phyloP scores from a whole-genome alignment of 768 basidiomycete genomes.

The Russula ochroleuca region DNA sequence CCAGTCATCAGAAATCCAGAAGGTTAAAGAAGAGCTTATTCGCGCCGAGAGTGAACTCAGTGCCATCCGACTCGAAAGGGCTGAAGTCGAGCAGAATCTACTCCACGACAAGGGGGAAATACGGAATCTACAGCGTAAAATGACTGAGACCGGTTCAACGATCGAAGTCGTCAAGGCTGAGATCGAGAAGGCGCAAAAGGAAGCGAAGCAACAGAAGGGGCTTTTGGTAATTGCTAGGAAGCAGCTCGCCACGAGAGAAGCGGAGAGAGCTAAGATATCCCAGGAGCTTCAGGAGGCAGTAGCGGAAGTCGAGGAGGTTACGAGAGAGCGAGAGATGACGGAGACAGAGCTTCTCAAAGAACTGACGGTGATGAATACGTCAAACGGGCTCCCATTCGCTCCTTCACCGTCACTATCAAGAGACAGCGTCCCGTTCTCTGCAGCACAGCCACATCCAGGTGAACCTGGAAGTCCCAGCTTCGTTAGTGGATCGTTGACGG shows the following conservation, averaged over 20 bases:
- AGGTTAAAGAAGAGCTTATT: constrained; percentile 74
- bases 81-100: constrained; percentile 82
- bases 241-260: constrained; percentile 82
- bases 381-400: constrained; percentile 30
- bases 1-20: constrained; percentile 70
- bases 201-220: constrained; percentile 95
- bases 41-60: constrained; percentile 88
- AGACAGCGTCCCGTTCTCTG: constrained; percentile 50
- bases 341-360: constrained; percentile 48
- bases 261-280: constrained; percentile 62
- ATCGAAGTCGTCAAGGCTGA: constrained; percentile 65
- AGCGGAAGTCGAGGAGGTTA: constrained; percentile 47
- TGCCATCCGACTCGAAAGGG: constrained; percentile 82
- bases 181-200: constrained; percentile 86
- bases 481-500: constrained; percentile 28
- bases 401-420: constrained; percentile 37
- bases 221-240: constrained; percentile 92
- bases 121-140: constrained; percentile 74
- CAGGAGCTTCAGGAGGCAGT: constrained; percentile 69
- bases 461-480: constrained; percentile 56
- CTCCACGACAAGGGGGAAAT: constrained; percentile 94
- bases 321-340: constrained; percentile 51
- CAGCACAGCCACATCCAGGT: constrained; percentile 62
- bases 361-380: constrained; percentile 28
- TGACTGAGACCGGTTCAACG: constrained; percentile 75